Conservation (phyloP, 805 yeast species). For the Kluyveromyces siamensis region DNA sequence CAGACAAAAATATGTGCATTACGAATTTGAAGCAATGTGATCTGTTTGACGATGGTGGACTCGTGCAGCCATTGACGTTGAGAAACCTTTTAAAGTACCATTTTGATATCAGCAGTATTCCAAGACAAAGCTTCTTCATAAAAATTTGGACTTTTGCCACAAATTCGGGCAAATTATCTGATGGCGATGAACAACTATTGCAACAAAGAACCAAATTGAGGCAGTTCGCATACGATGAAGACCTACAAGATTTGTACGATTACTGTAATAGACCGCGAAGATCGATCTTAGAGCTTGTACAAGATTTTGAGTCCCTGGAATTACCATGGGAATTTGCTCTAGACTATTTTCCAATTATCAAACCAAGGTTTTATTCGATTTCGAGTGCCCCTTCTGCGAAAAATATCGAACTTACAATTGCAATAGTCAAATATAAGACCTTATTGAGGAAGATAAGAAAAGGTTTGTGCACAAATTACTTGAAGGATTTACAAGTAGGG, state of each 20-base stretch:
- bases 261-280: conserved; percentile 92
- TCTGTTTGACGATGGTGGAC: conserved; percentile 45
- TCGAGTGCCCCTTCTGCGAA: conserved; percentile 47
- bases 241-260: conserved; percentile 74
- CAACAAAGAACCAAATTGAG: conserved; percentile 66
- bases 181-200: conserved; percentile 29
- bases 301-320: conserved; percentile 67
- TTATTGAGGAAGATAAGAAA: conserved; percentile 62
- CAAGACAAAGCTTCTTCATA: conserved; percentile 74
- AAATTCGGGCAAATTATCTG: conserved; percentile 31
- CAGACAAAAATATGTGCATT: conserved; percentile 42
- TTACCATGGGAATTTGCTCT: conserved; percentile 70
- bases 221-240: conserved; percentile 66
- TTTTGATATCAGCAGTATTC: conserved; percentile 73
- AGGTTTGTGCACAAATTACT: conserved; percentile 79
- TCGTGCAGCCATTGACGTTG: conserved; percentile 54
- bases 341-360: conserved; percentile 70
- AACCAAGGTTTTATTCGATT: conserved; percentile 78
- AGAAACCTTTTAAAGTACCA: conserved; percentile 68
- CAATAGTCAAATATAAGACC: conserved; percentile 81
- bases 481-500: conserved; percentile 40
- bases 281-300: conserved; percentile 71
- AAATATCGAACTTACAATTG: conserved; percentile 61
- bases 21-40: conserved; percentile 16
- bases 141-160: conserved; percentile 65